Base-by-base conservation (phyloP, 345 rosid species). In the Aethionema arabicum region DNA sequence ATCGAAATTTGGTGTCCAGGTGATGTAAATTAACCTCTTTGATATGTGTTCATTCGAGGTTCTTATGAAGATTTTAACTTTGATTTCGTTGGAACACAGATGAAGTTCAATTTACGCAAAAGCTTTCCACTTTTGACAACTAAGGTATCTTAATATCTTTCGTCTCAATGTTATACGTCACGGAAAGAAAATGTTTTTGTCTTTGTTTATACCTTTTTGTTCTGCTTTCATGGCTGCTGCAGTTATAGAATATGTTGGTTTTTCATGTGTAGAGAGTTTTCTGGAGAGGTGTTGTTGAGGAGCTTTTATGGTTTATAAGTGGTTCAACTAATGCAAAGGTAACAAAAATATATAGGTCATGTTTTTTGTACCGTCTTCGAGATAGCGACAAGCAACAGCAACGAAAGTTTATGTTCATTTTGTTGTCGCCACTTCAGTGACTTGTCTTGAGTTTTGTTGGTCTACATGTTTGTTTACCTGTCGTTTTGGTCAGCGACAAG, bases 281-380 rank as follows among this genome's bases (percentile, higher is more conserved):
- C 55, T 92, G 98, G 96, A 82, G 91, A 50, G 96, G 93, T 56
- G 95, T 89, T 75, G 81, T 89, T 66, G 98, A 89, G 76, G 98
- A 92, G 72, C 93, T 92, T 70, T 68, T 92, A 15, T 92, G 98
- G 96, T 92, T 86, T 72, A 83, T 89, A 58, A 92, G 96, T 63
- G 98, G 98, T 51, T 92, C 98, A 60, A 86, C 96, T 55, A 85
- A 44, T 77, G 91, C 95, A 68, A 89, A 86, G 93, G 98, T 91
- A 66, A 69, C 16, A 32, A 5, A n/a, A 0, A 39, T 8, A 47
- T 38, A 30, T 2, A 2, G 27, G 27, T 1, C 27, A 21, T 21
- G 1, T 21, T 21, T 21, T 21, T 21, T 21, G n/a, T n/a, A n/a
- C n/a, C n/a, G n/a, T n/a, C n/a, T n/a, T n/a, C n/a, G n/a, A n/a